Evolutionary conservation across 495 filamentous ascomycete species (phyloP).

Genomic region (Melanomma pulvis-pyrius): DNA sequence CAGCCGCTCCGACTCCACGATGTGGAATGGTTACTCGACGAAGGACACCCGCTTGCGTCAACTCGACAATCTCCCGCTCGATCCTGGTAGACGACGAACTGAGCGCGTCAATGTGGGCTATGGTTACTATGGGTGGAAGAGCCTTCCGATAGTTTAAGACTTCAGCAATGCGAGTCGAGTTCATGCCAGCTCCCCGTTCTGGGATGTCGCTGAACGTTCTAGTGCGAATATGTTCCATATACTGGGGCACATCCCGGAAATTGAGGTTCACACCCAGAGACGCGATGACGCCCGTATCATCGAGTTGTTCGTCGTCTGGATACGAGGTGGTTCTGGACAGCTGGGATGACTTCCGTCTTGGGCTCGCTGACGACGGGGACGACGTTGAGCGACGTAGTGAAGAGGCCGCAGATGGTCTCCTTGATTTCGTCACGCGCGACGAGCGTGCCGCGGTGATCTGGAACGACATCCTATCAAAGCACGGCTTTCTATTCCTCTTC

Average conservation of each 20-base stretch:
- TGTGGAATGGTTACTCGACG: conserved; percentile 69
- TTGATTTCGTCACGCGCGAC: conserved; percentile 27
- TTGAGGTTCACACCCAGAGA: conserved; percentile 56
- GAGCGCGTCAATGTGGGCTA: conserved; percentile 72
- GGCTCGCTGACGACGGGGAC: conserved; percentile 25
- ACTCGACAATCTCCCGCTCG: conserved; percentile 72
- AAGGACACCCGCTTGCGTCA: conserved; percentile 61
- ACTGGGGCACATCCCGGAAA: conserved; percentile 64
- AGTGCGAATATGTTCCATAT: conserved; percentile 61
- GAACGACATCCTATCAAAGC: conserved; percentile 22
- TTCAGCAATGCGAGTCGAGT: conserved; percentile 69
- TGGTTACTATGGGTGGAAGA: conserved; percentile 70
- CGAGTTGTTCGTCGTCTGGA: conserved; percentile 52
- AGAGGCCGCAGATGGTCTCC: conserved; percentile 9
- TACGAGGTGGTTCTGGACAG: not conserved
- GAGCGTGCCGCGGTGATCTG: conserved; percentile 30
- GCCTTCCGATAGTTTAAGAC: conserved; percentile 66
- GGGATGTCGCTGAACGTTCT: conserved; percentile 74
- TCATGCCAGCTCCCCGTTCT: conserved; percentile 66
- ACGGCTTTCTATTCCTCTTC: not conserved
- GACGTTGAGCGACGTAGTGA: conserved; percentile 25
- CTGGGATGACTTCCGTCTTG: conserved; percentile 33
- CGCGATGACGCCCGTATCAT: conserved; percentile 59
- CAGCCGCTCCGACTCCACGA: conserved; percentile 60
- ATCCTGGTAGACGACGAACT: conserved; percentile 66